These are phyloP conservation scores for Thielaviopsis cerberus DNA, from an alignment of 2,329 filamentous ascomycete species.

Conservation along the genomic window DNA sequence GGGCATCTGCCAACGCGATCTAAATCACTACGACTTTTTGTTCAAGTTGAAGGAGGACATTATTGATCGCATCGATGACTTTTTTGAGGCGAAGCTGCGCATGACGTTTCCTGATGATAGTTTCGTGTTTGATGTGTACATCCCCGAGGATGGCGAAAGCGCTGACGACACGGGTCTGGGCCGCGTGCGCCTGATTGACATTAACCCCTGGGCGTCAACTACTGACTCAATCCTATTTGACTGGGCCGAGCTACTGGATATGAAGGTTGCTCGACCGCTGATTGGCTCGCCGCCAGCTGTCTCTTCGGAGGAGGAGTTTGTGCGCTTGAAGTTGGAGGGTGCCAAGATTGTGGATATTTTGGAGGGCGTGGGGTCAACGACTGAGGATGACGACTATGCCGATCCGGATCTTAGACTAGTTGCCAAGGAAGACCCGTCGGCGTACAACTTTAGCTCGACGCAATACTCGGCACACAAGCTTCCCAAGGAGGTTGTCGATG, in stretches of 20 bases:
- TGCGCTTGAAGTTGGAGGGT: slow-evolving; percentile 14
- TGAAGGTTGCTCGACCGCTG: slow-evolving; percentile 42
- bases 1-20: slow-evolving; percentile 71
- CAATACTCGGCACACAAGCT: slow-evolving; percentile 93
- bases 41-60: slow-evolving; percentile 43
- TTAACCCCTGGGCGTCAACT: slow-evolving; percentile 82
- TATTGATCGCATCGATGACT: slow-evolving; percentile 48
- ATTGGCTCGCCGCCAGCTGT: slow-evolving; percentile 28
- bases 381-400: slow-evolving; percentile 20
- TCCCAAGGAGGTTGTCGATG: slow-evolving; percentile 76
- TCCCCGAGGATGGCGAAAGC: slow-evolving; percentile 46
- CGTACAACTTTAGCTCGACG: slow-evolving; percentile 66
- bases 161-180: slow-evolving; percentile 37
- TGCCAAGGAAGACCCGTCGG: slow-evolving; percentile 68
- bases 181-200: slow-evolving; percentile 70
- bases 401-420: slow-evolving; percentile 69
- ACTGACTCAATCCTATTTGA: slow-evolving; percentile 81
- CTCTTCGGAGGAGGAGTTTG: slow-evolving; percentile 20
- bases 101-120: slow-evolving; percentile 65
- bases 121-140: slow-evolving; percentile 84
- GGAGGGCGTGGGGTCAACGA: slow-evolving; percentile 15
- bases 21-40: slow-evolving; percentile 80
- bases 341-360: slow-evolving; percentile 13
- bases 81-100: slow-evolving; percentile 58
- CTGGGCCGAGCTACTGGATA: slow-evolving; percentile 69